Conservation (phyloP, 1,139 yeast species). For the Ogataea hybrid region DNA sequence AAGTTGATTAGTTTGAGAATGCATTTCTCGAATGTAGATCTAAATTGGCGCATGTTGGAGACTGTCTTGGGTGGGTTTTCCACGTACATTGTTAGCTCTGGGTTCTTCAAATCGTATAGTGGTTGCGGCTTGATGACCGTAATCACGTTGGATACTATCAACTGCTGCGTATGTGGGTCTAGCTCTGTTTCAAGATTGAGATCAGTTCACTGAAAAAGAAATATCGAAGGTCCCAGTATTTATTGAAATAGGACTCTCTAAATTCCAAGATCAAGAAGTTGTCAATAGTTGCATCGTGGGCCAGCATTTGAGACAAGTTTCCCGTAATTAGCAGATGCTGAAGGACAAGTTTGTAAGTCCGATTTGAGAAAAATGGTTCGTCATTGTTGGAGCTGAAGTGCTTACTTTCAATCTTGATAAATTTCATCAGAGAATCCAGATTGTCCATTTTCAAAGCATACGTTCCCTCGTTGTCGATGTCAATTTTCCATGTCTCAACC, state of each 20-base stretch:
- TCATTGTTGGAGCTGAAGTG: slow-evolving; percentile 48
- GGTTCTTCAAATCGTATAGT: slow-evolving; percentile 29
- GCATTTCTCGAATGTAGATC: slow-evolving; percentile 64
- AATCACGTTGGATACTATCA: slow-evolving; percentile 40
- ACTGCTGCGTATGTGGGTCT: slow-evolving; percentile 20
- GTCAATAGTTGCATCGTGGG: slow-evolving; percentile 47
- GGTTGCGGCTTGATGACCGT: slow-evolving; percentile 39
- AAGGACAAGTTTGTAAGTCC: slow-evolving; percentile 50
- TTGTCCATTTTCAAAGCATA: slow-evolving; percentile 58
- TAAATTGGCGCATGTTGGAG: slow-evolving; percentile 56
- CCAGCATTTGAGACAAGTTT: slow-evolving; percentile 34
- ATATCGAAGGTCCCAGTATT: slow-evolving; percentile 65
- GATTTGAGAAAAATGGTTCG: slow-evolving; percentile 63
- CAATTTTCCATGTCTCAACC: slow-evolving; percentile 37
- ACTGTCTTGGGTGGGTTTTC: slow-evolving; percentile 48
- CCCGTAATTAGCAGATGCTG: slow-evolving; percentile 41
- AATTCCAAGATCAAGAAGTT: slow-evolving; percentile 62
- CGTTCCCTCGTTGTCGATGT: slow-evolving; percentile 31
- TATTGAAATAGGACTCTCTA: slow-evolving; percentile 48
- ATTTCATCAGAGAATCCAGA: slow-evolving; percentile 60
- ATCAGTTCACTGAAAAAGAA: slow-evolving; percentile 50
- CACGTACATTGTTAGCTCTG: slow-evolving; percentile 35
- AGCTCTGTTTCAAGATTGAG: slow-evolving; percentile 11
- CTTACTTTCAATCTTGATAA: slow-evolving; percentile 58
- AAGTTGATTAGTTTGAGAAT: slow-evolving; percentile 58